A percentile compares a stretch with the other conserved stretches of the same genome.
These are phyloP conservation scores for Aspergillus pseudonomiae DNA, from an alignment of 2,329 filamentous ascomycete species.

Conservation along the genomic window DNA sequence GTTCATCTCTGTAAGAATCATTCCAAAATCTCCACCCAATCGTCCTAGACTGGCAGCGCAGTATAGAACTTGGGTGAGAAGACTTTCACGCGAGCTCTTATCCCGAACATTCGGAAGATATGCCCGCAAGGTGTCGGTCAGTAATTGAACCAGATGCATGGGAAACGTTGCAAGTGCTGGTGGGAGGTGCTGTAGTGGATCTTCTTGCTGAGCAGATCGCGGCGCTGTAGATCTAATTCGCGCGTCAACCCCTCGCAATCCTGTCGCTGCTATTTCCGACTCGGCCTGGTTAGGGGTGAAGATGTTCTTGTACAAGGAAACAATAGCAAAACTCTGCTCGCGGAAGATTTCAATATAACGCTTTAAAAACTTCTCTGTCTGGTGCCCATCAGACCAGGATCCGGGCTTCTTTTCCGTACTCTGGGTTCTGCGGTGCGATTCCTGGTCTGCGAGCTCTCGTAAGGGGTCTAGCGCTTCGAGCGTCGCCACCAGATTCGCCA, in stretches of 20 bases:
- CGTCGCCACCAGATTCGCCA: constrained; percentile 77
- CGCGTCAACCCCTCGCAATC: constrained; percentile 32
- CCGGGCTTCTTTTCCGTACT: constrained; percentile 28
- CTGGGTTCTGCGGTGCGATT: constrained; percentile 56
- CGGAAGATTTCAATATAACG: constrained; percentile 96
- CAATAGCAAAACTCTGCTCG: constrained; percentile 93
- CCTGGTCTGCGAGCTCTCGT: constrained; percentile 85
- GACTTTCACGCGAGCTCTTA: constrained; percentile 77
- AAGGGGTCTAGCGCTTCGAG: constrained; percentile 83
- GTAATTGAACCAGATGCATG: constrained; percentile 76
- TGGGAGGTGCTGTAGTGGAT: constrained; percentile 60
- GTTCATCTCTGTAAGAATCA: constrained; percentile 72
- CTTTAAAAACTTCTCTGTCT: constrained; percentile 92
- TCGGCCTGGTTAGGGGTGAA: constrained; percentile 64
- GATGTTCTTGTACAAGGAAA: constrained; percentile 91
- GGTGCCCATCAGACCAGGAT: constrained; percentile 66
- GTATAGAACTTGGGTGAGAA: constrained; percentile 90
- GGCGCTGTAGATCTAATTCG: constrained; percentile 29
- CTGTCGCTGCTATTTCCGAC: constrained; percentile 31
- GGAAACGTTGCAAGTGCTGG: constrained; percentile 82
- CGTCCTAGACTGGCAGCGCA: constrained; percentile 89
- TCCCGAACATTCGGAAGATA: constrained; percentile 85
- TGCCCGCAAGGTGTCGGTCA: constrained; percentile 72
- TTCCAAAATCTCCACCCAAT: constrained; percentile 87
- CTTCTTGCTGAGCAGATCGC: constrained; percentile 24